Evolutionary conservation across 768 basidiomycete species (phyloP), one percentile per base, ranked within the genome.

Genomic region (Dentipellis fragilis): DNA sequence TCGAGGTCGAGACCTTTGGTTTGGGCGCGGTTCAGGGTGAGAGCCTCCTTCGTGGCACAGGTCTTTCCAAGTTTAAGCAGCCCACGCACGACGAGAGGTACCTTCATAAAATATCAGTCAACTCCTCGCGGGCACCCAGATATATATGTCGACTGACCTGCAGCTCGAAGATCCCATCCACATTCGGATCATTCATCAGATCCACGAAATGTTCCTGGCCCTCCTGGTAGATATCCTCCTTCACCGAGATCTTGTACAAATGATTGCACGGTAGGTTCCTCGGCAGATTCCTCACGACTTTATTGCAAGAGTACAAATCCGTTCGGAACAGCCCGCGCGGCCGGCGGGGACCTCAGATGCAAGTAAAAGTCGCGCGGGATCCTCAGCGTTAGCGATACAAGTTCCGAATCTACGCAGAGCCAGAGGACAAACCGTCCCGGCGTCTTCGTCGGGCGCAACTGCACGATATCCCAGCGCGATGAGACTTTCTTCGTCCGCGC

Each of bases 291-390:
- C 88, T 76, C 1, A 80, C 79, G 11, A 93, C 87, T 57, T 85
- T 82, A 58, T 90, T 85, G 58, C 75, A 75, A 12, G 80, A 68
- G 66, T 95, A 95, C 61, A 78, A 74, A 39, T 84, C 80, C 2
- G 79, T 73, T 36, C 74, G 80, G 70, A 94, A 94, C 23, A 85
- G 69, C 2, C 75, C 77, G n/a, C n/a, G 79, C 73, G n/a, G 73
- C 75, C 0, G 85, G 76, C 0, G 84, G 75, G 19, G 77, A 79
- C 67, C 93, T 85, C 55, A 95, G 76, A 65, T 97, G 94, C 57
- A 98, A 76, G 69, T 95, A 97, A 69, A 98, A 96, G 64, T 94
- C 85, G 37, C 95, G 81, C 2, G 90, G 85, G 46, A 99, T 85
- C 2, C 93, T 83, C 16, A 99, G 75, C 12, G 88, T 83, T 21